These are phyloP conservation scores for Alnus glutinosa DNA, from an alignment of 306 rosid species.

Conservation along the genomic window DNA sequence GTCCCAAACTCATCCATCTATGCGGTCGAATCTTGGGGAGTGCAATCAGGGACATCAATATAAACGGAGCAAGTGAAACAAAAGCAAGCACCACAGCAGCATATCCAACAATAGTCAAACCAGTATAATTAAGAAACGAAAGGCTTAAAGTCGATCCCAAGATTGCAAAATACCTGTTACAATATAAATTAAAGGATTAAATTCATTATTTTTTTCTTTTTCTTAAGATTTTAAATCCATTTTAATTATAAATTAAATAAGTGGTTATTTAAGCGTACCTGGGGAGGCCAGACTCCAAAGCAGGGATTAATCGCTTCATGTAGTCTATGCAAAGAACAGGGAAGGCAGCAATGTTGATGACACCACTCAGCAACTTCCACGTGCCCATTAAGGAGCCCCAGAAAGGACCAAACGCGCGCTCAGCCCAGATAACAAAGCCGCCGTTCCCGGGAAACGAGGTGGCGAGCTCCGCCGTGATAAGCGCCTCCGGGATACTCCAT, in stretches of 20 bases:
- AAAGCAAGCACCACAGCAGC: slow-evolving; percentile 49
- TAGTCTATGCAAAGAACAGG: slow-evolving; percentile 60
- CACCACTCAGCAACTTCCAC: slow-evolving; percentile 59
- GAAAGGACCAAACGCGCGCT: slow-evolving; percentile 74
- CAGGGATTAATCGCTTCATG: slow-evolving; percentile 40
- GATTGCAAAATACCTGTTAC: slow-evolving; percentile 24
- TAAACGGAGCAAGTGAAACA: slow-evolving; percentile 58
- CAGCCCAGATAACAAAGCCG: slow-evolving; percentile 75
- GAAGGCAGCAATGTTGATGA: slow-evolving; percentile 60
- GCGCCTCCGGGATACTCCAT: slow-evolving; percentile 75
- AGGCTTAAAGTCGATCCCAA: slow-evolving; percentile 41
- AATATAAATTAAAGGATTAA: too few species aligned
- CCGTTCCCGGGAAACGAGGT: slow-evolving; percentile 68
- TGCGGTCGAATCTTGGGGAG: slow-evolving; percentile 56
- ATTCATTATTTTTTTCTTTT: too few species aligned
- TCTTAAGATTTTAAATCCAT: too few species aligned
- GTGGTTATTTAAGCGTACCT: not conserved
- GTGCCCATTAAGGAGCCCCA: slow-evolving; percentile 70
- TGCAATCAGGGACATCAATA: slow-evolving; percentile 43
- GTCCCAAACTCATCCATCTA: slow-evolving; percentile 49
- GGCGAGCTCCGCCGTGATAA: slow-evolving; percentile 68
- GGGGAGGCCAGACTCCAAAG: slow-evolving; percentile 33
- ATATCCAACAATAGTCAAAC: slow-evolving; percentile 56
- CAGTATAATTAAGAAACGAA: slow-evolving; percentile 55
- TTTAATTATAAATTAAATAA: too few species aligned